phyloP scores from a whole-genome alignment of 2,329 filamentous ascomycete species.

The Fusarium chuoi region DNA sequence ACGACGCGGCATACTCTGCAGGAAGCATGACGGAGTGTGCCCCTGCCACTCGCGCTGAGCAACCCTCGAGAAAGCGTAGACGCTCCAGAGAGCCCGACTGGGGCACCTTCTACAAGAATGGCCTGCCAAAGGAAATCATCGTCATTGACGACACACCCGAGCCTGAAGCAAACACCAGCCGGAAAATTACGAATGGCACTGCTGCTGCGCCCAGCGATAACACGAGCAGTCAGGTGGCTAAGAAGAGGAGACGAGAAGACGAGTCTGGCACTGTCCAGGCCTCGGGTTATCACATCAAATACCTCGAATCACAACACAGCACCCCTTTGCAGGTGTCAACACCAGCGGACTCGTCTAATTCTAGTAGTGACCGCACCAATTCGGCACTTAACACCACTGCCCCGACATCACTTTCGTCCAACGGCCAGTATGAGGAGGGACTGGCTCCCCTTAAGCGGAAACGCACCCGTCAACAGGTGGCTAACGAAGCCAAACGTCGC shows the following conservation, averaged over 20 bases:
- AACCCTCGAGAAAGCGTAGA: conserved; percentile 61
- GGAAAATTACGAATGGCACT: conserved; percentile 52
- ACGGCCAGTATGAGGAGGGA: conserved; percentile 70
- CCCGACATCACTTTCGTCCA: conserved; percentile 79
- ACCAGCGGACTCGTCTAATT: conserved; percentile 76
- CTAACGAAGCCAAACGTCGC: conserved; percentile 83
- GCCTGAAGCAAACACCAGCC: conserved; percentile 57
- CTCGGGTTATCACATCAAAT: conserved; percentile 76
- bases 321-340: conserved; percentile 75
- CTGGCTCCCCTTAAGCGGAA: conserved; percentile 89
- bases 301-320: conserved; percentile 76
- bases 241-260: conserved; percentile 77
- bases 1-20: conserved; percentile 42
- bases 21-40: conserved; percentile 42
- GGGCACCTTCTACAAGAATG: conserved; percentile 84
- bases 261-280: conserved; percentile 63
- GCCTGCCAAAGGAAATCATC: conserved; percentile 85
- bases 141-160: conserved; percentile 81
- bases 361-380: conserved; percentile 85
- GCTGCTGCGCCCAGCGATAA: conserved; percentile 46
- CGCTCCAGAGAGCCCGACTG: conserved; percentile 77
- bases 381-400: conserved; percentile 87
- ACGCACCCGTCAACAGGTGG: conserved; percentile 81
- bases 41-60: conserved; percentile 45
- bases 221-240: conserved; percentile 64